Evolutionary conservation across 371 early-diverging fungal genomes (phyloP).

Genomic region (Rhizopus arrhizus): DNA sequence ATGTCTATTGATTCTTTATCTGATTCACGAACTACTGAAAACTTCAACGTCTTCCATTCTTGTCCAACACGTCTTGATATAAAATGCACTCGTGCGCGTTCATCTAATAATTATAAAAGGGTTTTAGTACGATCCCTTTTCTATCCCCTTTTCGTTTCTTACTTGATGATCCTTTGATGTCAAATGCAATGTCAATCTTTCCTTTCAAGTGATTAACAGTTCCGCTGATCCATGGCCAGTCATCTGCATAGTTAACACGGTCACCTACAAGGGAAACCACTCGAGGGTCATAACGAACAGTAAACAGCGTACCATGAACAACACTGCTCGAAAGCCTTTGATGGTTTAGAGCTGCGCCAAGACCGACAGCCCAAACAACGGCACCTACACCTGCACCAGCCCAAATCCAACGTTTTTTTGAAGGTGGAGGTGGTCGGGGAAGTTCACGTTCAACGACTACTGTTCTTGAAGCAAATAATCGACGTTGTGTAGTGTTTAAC

Average conservation of each 20-base stretch:
- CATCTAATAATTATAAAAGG: conserved; percentile 24
- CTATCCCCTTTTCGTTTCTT: conserved; percentile 12
- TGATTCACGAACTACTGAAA: conserved; percentile 40
- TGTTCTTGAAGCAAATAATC: conserved; percentile 27
- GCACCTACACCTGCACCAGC: conserved; percentile 56
- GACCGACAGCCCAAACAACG: conserved; percentile 62
- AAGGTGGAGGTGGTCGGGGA: conserved; percentile 35
- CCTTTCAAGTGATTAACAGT: conserved; percentile 73
- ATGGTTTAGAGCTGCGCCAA: conserved; percentile 64
- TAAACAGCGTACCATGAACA: conserved; percentile 66
- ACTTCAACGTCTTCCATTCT: conserved; percentile 44
- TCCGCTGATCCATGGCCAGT: conserved; percentile 72
- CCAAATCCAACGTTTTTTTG: conserved; percentile 47
- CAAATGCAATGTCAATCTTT: conserved; percentile 60
- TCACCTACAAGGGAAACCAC: conserved; percentile 61
- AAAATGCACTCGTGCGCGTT: conserved; percentile 50
- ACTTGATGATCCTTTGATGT: conserved; percentile 60
- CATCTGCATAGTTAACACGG: conserved; percentile 60
- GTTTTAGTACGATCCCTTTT: neutral
- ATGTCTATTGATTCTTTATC: conserved; percentile 40
- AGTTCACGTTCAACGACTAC: conserved; percentile 46
- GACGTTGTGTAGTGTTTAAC: neutral
- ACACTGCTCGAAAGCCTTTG: conserved; percentile 66
- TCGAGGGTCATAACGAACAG: conserved; percentile 61
- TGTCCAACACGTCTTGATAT: conserved; percentile 38